Base-by-base conservation (phyloP, 257 asterid species). In the Forsythia viridissima region DNA sequence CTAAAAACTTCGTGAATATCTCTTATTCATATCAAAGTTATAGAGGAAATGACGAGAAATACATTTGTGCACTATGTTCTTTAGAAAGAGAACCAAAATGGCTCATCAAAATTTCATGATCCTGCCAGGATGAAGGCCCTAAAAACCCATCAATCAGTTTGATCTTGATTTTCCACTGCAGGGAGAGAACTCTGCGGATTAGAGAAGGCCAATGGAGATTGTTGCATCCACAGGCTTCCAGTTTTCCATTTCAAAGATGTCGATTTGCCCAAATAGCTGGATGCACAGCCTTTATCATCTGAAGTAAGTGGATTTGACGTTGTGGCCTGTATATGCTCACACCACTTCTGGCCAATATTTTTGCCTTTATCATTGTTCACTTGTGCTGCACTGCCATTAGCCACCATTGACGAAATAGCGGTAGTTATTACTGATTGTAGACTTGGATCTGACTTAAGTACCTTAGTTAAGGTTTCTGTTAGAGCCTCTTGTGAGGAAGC, bases 401-500 rank as follows among this genome's bases (percentile, higher is more conserved):
- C 84, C 15, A 87, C 88, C 96, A 91, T 83, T 39, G 94, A 84
- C 65, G 97, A 86, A 76, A 94, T 84, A 46, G 91, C 95, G 39
- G 97, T 92, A 36, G 90, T 97, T 79, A 94, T 76, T 6, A 88
- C 96, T 0, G 94, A 85, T 52, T 86, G 88, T 42, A 94, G 85
- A 77, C 86, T 89, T 18, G 98, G 97, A 77, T 94, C 98, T 10
- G 97, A 90, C 0, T 94, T 82, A 12, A 94, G 89, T 42, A 87
- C 97, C 89, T 85, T 92, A 15, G 97, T 91, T 81, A 94, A 74
- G 21, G 97, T 91, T 69, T 94, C 96, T 5, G 98, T 88, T 16
- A 92, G 73, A 43, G 79, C 86, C 78, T 91, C 94, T 34, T 89
- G 92, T 11, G 96, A 85, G 3, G 91, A 74, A 18, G 57, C 84